Conservation (phyloP, 768 basidiomycete genomes). For the Agrocybe pediades region DNA sequence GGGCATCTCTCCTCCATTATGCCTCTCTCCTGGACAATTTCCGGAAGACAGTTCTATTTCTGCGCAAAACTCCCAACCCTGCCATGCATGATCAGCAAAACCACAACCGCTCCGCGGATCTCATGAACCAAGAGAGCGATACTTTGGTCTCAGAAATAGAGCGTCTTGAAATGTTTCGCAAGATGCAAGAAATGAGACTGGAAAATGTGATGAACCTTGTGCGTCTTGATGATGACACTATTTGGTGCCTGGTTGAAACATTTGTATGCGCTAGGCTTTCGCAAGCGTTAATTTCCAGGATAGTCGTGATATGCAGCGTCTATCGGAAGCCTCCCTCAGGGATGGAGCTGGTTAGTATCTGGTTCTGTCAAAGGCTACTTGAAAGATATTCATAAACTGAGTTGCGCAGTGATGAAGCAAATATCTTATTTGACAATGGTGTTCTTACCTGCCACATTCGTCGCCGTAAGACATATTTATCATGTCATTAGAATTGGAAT, state of each 20-base stretch:
- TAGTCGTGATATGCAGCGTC: slow-evolving; percentile 36
- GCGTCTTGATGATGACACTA: neutral
- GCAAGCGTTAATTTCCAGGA: slow-evolving; percentile 46
- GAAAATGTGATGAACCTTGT: slow-evolving; percentile 52
- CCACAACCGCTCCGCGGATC: slow-evolving; percentile 18
- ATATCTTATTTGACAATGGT: slow-evolving; percentile 55
- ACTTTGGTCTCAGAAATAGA: slow-evolving; percentile 53
- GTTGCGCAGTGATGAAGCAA: slow-evolving; percentile 37
- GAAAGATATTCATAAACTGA: neutral
- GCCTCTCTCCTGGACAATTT: slow-evolving; percentile 53
- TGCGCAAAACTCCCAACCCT: slow-evolving; percentile 47
- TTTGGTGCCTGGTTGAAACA: neutral
- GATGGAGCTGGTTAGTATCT: slow-evolving; percentile 27
- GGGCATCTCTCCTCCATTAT: slow-evolving; percentile 57
- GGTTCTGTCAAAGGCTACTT: neutral
- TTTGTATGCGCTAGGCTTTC: slow-evolving; percentile 36
- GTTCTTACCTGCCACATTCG: slow-evolving; percentile 51
- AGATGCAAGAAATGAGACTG: slow-evolving; percentile 45
- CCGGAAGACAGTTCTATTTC: slow-evolving; percentile 46
- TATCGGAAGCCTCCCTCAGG: slow-evolving; percentile 36
- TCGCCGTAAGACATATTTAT: slow-evolving; percentile 24
- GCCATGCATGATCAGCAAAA: slow-evolving; percentile 41
- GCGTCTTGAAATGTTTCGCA: slow-evolving; percentile 42
- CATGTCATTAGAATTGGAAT: neutral
- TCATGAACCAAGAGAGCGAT: slow-evolving; percentile 45